Conservation (phyloP, 345 rosid genomes). For the Populus tremula region DNA sequence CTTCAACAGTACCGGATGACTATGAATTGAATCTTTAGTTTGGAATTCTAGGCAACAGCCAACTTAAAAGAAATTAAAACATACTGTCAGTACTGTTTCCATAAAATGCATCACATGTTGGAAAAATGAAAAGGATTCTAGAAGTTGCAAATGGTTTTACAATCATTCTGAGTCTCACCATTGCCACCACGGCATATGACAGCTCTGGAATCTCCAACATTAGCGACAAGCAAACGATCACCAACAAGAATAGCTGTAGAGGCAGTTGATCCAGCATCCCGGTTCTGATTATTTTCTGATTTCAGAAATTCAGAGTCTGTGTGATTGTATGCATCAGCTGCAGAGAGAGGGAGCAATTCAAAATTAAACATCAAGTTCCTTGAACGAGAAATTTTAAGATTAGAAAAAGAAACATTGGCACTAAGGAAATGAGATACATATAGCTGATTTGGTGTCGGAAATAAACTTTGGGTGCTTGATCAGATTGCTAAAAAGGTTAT, state of each 20-base stretch:
- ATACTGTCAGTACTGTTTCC: not conserved
- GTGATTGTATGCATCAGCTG: conserved; percentile 93
- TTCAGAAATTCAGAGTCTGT: conserved; percentile 92
- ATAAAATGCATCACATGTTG: not conserved
- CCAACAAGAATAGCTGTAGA: conserved; percentile 96
- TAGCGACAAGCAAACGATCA: conserved; percentile 87
- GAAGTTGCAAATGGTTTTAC: not conserved
- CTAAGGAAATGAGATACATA: conserved; percentile 48
- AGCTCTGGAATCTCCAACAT: conserved; percentile 99
- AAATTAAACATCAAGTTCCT: conserved; percentile 21
- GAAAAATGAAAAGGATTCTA: not conserved
- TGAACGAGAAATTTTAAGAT: conserved; percentile 8
- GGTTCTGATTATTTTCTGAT: conserved; percentile 82
- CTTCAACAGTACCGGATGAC: not conserved
- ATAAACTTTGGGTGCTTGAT: conserved; percentile 94
- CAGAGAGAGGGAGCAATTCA: conserved; percentile 4
- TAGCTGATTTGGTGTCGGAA: conserved; percentile 88
- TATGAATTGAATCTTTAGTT: not conserved
- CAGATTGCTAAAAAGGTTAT: conserved; percentile 88
- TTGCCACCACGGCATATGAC: conserved; percentile 92
- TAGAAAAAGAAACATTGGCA: not conserved
- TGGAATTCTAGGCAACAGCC: not conserved
- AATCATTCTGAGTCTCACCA: conserved; percentile 40
- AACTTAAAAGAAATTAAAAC: not conserved
- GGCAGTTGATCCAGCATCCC: conserved; percentile 99